phyloP scores from a whole-genome alignment of 176 grass and related monocot genomes.

The Ensete glaucum region DNA sequence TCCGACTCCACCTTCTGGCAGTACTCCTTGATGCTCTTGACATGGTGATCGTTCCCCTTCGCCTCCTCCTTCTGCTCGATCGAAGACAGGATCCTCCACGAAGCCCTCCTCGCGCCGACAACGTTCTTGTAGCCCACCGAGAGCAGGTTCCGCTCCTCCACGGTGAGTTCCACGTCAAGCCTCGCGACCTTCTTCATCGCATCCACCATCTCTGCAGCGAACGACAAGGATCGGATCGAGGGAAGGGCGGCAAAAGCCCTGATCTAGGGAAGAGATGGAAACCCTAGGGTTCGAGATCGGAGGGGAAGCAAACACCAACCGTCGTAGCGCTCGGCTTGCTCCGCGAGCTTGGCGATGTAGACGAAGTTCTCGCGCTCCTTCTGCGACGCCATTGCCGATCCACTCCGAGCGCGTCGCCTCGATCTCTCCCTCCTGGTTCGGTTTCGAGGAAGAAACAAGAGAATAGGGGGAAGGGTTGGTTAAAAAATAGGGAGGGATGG shows the following conservation, averaged over 20 bases:
- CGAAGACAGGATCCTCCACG: slow-evolving; percentile 36
- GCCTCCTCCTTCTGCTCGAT: slow-evolving; percentile 44
- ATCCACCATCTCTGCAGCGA: slow-evolving; percentile 47
- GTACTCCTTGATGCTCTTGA: slow-evolving; percentile 28
- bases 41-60: slow-evolving; percentile 36
- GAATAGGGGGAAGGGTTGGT: too few species aligned
- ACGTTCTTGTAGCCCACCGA: slow-evolving; percentile 60
- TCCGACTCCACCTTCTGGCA: slow-evolving; percentile 42
- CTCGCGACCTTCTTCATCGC: slow-evolving; percentile 50
- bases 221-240: not conserved
- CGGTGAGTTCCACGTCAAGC: slow-evolving; percentile 33
- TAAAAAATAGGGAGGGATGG: not conserved
- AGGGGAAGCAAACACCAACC: not conserved
- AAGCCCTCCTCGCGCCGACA: slow-evolving; percentile 35
- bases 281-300: not conserved
- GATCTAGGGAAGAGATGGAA: not conserved
- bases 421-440: not conserved
- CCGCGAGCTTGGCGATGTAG: slow-evolving; percentile 11
- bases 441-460: too few species aligned
- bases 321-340: slow-evolving; percentile 1
- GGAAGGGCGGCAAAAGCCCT: not conserved
- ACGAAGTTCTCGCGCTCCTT: slow-evolving; percentile 10
- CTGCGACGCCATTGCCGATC: slow-evolving; percentile 11
- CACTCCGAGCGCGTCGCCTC: not conserved
- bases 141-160: slow-evolving; percentile 54